phyloP scores from a whole-genome alignment of 2,329 filamentous ascomycete genomes.

The Colletotrichum australisinense region DNA sequence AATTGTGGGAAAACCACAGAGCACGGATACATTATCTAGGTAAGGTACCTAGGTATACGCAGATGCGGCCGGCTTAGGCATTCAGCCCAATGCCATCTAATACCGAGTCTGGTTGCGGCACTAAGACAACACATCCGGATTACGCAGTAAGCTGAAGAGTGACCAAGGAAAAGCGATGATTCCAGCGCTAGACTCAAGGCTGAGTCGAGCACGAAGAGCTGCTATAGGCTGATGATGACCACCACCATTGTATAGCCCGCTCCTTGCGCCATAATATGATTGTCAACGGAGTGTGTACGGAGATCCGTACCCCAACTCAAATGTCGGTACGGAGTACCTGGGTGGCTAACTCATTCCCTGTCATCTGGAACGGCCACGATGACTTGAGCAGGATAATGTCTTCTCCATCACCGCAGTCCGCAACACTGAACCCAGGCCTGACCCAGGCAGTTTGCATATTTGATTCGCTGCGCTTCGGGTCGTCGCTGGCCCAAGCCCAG shows the following conservation, averaged over 20 bases:
- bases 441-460: not conserved
- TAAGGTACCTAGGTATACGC: not conserved
- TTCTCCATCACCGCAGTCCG: not conserved
- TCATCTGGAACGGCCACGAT: not conserved
- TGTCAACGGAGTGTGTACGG: too few species aligned
- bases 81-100: not conserved
- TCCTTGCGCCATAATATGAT: slow-evolving; percentile 12
- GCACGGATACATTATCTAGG: too few species aligned
- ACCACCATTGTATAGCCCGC: slow-evolving; percentile 17
- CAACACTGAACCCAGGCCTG: slow-evolving; percentile 14
- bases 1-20: too few species aligned
- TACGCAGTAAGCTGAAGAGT: slow-evolving; percentile 10
- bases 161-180: slow-evolving; percentile 10
- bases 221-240: slow-evolving; percentile 22
- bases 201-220: slow-evolving; percentile 7
- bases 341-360: too few species aligned
- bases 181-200: slow-evolving; percentile 11
- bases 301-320: too few species aligned
- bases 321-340: too few species aligned
- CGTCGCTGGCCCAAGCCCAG: slow-evolving; percentile 11
- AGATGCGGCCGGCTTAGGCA: not conserved
- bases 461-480: slow-evolving; percentile 1
- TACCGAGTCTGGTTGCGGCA: slow-evolving; percentile 16
- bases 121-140: not conserved
- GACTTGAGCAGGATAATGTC: not conserved